Conservation (phyloP, 495 filamentous ascomycete genomes). For the Penicillium canescens region DNA sequence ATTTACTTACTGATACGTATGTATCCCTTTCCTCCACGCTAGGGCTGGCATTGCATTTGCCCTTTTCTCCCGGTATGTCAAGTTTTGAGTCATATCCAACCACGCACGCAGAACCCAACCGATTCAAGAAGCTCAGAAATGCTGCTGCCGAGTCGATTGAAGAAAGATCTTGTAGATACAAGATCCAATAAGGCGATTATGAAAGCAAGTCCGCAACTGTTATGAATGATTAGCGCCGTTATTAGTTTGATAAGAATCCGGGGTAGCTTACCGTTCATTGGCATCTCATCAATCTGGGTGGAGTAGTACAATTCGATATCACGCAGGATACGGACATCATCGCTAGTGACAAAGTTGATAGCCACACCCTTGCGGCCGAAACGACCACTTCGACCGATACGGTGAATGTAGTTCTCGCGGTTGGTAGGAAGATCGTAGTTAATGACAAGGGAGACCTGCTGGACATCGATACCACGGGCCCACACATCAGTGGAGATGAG, state of each 20-base stretch:
- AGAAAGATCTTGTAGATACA: constrained; percentile 3
- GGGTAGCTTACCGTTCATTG: constrained; percentile 73
- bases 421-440: constrained; percentile 99
- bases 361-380: constrained; percentile 99
- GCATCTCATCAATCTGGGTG: constrained; percentile 99
- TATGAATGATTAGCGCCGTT: constrained; percentile 4
- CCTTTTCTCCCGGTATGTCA: neutral
- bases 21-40: constrained; percentile 43
- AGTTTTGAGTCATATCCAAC: neutral
- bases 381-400: constrained; percentile 92
- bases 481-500: constrained; percentile 98
- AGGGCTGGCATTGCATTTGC: constrained; percentile 15
- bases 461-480: constrained; percentile 98
- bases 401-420: constrained; percentile 99
- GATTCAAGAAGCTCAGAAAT: neutral
- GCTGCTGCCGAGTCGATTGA: constrained; percentile 9
- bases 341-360: constrained; percentile 98
- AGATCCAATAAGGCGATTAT: constrained; percentile 20
- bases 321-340: constrained; percentile 95
- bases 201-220: constrained; percentile 50
- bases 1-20: constrained; percentile 22
- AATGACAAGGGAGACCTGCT: constrained; percentile 98
- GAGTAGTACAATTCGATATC: constrained; percentile 98
- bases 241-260: neutral
- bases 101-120: neutral